These are phyloP conservation scores for Pleurotus ostreatus DNA, from an alignment of 768 basidiomycete species.

Conservation along the genomic window DNA sequence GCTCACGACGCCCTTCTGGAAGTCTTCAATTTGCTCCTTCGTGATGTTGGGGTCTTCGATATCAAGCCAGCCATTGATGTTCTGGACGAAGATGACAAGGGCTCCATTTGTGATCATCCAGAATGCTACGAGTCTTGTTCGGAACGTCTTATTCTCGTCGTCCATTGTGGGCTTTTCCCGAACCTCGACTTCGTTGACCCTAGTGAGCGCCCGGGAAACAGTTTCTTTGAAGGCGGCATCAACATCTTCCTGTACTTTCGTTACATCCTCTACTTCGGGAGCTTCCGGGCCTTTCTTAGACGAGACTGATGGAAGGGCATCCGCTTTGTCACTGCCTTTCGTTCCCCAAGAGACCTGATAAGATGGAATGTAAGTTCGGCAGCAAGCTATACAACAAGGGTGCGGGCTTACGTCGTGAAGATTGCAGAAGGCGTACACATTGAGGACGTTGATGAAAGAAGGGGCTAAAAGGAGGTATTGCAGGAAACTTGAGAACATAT, in stretches of 20 bases:
- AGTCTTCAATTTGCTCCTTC: neutral
- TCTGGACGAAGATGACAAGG: constrained; percentile 10
- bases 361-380: neutral
- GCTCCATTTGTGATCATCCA: constrained; percentile 61
- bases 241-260: constrained; percentile 81
- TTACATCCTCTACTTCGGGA: constrained; percentile 82
- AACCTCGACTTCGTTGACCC: constrained; percentile 60
- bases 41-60: constrained; percentile 11
- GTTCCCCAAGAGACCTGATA: constrained; percentile 85
- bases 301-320: constrained; percentile 83
- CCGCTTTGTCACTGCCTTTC: constrained; percentile 91
- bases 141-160: constrained; percentile 90
- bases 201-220: constrained; percentile 81
- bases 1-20: constrained; percentile 12
- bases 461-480: constrained; percentile 89
- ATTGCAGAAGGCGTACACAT: constrained; percentile 97
- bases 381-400: neutral
- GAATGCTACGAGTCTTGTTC: constrained; percentile 77
- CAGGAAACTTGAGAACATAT: constrained; percentile 90
- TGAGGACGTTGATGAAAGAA: constrained; percentile 90
- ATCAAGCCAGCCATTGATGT: constrained; percentile 14
- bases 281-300: constrained; percentile 79
- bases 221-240: constrained; percentile 91
- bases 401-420: constrained; percentile 69
- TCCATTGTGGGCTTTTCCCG: constrained; percentile 81